Conservation (phyloP, 371 early-diverging fungal species). For the Capillidium rhysosporum region DNA sequence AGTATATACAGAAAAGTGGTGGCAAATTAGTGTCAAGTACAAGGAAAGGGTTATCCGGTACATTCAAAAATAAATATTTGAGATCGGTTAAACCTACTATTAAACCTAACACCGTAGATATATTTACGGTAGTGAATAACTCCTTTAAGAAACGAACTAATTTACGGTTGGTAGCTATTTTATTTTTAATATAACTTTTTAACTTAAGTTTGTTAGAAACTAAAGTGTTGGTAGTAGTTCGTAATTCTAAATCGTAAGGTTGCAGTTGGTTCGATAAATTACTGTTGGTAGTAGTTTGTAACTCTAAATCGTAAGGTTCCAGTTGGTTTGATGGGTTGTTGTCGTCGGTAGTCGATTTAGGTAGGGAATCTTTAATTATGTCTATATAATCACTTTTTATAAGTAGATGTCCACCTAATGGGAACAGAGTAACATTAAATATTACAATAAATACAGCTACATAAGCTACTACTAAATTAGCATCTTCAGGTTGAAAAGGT, state of each 20-base stretch:
- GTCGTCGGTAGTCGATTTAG: no score
- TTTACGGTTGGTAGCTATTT: background rate
- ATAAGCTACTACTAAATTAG: slow-evolving; percentile 15
- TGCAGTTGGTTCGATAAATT: no score
- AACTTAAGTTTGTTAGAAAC: no score
- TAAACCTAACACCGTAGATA: slow-evolving; percentile 19
- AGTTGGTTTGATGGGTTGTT: no score
- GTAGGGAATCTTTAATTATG: background rate
- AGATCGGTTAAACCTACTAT: slow-evolving; percentile 16
- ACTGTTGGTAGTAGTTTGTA: background rate
- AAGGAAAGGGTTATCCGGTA: slow-evolving; percentile 7
- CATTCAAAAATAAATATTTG: slow-evolving; percentile 15
- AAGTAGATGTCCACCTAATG: slow-evolving; percentile 14
- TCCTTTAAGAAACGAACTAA: slow-evolving; percentile 6
- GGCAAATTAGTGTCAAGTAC: slow-evolving; percentile 11
- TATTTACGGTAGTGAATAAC: slow-evolving; percentile 17
- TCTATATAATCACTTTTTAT: slow-evolving; percentile 7
- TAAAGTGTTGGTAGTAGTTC: background rate
- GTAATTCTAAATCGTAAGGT: background rate
- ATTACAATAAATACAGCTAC: slow-evolving; percentile 15
- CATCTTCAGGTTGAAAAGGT: slow-evolving; percentile 15
- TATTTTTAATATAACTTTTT: background rate
- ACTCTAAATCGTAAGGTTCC: no score
- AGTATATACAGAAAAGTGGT: slow-evolving; percentile 21
- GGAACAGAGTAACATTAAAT: slow-evolving; percentile 16